Conservation (phyloP, 495 filamentous ascomycete genomes). For the Xylaria grammica region DNA sequence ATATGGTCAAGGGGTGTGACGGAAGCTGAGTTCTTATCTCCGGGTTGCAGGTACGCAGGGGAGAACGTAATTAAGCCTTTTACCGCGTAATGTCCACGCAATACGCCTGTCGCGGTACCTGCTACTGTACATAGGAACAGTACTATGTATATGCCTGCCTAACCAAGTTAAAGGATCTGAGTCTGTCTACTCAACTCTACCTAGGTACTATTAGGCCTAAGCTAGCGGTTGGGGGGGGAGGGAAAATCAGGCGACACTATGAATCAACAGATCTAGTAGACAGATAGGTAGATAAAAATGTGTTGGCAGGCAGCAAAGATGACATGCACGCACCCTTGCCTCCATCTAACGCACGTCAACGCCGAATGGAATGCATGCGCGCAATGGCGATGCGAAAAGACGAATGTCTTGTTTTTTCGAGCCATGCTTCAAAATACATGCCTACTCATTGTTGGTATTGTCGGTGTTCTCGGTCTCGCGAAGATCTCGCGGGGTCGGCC, state of each 20-base stretch:
- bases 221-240: too few relatives aligned
- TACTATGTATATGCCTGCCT: too few relatives aligned
- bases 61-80: neutral
- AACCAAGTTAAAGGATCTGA: too few relatives aligned
- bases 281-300: too few relatives aligned
- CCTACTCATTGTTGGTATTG: too few relatives aligned
- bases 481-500: constrained; percentile 9
- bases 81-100: constrained; percentile 17
- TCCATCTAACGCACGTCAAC: neutral
- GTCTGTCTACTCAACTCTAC: too few relatives aligned
- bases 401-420: neutral
- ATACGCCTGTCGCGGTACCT: neutral
- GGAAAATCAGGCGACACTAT: neutral
- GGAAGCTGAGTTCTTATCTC: constrained; percentile 17
- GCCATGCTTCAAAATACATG: too few relatives aligned
- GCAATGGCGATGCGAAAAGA: neutral
- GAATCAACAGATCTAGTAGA: constrained; percentile 2
- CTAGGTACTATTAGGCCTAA: too few relatives aligned
- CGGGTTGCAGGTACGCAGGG: neutral
- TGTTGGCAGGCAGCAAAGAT: neutral
- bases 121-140: too few relatives aligned
- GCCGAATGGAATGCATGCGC: neutral
- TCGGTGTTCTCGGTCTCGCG: neutral
- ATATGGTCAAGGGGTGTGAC: too few relatives aligned
- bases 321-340: constrained; percentile 4